A percentile compares a stretch with the other conserved stretches of the same genome.
Conservation (phyloP, 352 stramenopile genomes). For the Globisporangium lucens region DNA sequence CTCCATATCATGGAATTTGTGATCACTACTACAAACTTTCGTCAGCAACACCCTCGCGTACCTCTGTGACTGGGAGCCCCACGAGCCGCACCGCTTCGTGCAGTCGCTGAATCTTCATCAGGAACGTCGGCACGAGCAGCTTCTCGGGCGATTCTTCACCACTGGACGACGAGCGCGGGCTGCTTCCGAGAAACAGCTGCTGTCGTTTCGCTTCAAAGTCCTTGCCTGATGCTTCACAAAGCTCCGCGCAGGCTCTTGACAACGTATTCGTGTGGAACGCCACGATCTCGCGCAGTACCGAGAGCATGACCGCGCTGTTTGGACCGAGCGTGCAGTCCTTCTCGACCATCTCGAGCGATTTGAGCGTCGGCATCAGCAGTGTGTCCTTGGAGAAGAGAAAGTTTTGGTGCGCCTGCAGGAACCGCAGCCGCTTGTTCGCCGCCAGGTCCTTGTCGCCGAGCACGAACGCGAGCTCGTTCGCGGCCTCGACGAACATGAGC, state of each 20-base stretch:
- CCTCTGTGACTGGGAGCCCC: slow-evolving; percentile 35
- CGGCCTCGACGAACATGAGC: slow-evolving; percentile 62
- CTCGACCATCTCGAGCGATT: slow-evolving; percentile 56
- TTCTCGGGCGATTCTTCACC: slow-evolving; percentile 5
- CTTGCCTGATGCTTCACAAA: slow-evolving; percentile 36
- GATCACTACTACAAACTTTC: too few relatives aligned
- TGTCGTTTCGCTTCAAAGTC: slow-evolving; percentile 52
- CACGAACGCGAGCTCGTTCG: slow-evolving; percentile 43
- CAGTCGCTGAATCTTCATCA: slow-evolving; percentile 25
- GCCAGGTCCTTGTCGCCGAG: slow-evolving; percentile 26
- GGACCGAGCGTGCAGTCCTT: slow-evolving; percentile 31
- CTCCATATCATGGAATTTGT: not conserved
- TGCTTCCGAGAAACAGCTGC: slow-evolving; percentile 38
- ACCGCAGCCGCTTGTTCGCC: slow-evolving; percentile 33
- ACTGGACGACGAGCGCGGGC: not conserved
- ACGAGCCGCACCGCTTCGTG: slow-evolving; percentile 36
- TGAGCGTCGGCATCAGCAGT: slow-evolving; percentile 53
- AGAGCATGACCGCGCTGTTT: slow-evolving; percentile 48
- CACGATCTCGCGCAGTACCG: slow-evolving; percentile 35
- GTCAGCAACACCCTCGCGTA: not conserved
- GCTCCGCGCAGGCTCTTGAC: slow-evolving; percentile 30
- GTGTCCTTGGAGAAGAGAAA: slow-evolving; percentile 67
- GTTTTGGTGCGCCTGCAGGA: slow-evolving; percentile 65
- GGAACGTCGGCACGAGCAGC: slow-evolving; percentile 27
- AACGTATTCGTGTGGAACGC: slow-evolving; percentile 37